A percentile compares a stretch with the other conserved stretches of the same genome.
Conservation (phyloP, 805 yeast genomes). For the Saccharomycopsis olivae region DNA sequence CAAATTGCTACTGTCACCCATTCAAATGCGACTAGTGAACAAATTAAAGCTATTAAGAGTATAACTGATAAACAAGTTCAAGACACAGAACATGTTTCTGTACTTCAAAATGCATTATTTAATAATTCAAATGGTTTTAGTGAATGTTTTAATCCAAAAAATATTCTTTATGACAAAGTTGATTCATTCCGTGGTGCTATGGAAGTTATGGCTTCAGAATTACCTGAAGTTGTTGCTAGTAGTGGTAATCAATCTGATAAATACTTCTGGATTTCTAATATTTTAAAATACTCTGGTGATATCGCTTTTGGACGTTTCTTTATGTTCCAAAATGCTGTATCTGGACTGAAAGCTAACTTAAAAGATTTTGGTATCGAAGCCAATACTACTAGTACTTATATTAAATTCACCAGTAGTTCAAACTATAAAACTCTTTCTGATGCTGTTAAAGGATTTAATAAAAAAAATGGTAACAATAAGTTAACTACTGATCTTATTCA, state of each 20-base stretch:
- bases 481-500: conserved; percentile 1
- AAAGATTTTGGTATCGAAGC: no score
- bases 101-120: conserved; percentile 1
- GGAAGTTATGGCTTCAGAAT: conserved; percentile 6
- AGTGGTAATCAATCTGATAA: no score
- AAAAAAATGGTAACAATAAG: background rate
- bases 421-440: background rate
- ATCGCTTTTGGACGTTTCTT: no score
- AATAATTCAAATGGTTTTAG: background rate
- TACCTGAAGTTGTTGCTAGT: conserved; percentile 1
- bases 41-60: background rate
- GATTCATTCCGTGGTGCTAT: conserved; percentile 8
- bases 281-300: no score
- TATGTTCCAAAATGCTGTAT: no score
- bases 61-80: background rate
- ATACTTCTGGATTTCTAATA: no score
- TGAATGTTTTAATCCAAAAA: background rate
- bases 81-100: no score
- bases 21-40: conserved; percentile 6
- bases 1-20: conserved; percentile 2
- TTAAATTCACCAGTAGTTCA: conserved; percentile 2
- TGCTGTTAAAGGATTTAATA: conserved; percentile 2
- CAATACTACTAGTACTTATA: background rate
- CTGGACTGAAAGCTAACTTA: no score
- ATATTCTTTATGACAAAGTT: conserved; percentile 1